A percentile compares a stretch with the other conserved stretches of the same genome.
Conservation (phyloP, 2,329 filamentous ascomycete species). For the Remersonia thermophila region DNA sequence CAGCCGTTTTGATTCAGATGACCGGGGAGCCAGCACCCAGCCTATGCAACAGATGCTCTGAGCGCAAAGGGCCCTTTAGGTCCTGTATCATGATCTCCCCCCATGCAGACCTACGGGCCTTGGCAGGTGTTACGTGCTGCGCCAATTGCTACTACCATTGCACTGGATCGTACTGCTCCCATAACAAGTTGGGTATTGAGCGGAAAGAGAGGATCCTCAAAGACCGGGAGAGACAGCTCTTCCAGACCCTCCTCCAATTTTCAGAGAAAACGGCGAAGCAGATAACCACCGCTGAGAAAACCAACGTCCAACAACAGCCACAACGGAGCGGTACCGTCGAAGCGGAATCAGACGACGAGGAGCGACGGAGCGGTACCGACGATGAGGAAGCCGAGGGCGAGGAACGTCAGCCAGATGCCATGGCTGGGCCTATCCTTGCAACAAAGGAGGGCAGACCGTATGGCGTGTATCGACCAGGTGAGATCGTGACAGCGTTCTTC, state of each 20-base stretch:
- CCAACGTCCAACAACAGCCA: no score
- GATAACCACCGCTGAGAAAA: no score
- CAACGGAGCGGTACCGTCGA: no score
- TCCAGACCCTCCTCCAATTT: background rate
- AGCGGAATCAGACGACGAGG: no score
- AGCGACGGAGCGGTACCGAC: no score
- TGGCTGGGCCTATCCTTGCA: no score
- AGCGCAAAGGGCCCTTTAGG: constrained; percentile 18
- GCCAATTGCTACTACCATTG: constrained; percentile 22
- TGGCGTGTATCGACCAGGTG: no score
- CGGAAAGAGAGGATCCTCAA: constrained; percentile 6
- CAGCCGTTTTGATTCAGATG: constrained; percentile 21
- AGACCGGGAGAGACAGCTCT: constrained; percentile 8
- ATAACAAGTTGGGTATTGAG: constrained; percentile 8
- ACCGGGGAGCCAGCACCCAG: constrained; percentile 19
- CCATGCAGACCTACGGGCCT: constrained; percentile 4
- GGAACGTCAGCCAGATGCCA: no score
- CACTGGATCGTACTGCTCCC: constrained; percentile 15
- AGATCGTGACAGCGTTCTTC: no score
- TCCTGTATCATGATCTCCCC: constrained; percentile 21
- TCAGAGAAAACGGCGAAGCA: no score
- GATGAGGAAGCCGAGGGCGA: no score
- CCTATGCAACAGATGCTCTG: constrained; percentile 18
- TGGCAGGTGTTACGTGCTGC: constrained; percentile 14
- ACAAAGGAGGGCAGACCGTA: no score